Evolutionary conservation across 768 basidiomycete species (phyloP).

Genomic region (Tulasnella sp.): DNA sequence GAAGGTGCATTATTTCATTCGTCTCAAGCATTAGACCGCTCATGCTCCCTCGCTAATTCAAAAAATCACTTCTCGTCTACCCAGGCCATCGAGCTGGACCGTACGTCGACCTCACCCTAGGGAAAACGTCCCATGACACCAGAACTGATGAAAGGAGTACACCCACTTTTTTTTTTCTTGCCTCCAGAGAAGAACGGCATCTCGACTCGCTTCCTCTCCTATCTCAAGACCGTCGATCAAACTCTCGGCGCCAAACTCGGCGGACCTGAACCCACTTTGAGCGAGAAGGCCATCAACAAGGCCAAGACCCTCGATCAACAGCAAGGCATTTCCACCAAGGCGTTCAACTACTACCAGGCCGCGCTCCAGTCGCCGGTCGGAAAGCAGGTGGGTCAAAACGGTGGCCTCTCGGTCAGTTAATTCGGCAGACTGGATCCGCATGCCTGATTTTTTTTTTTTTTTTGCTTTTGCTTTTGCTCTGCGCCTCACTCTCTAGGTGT

Average conservation of each 20-base stretch:
- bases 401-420: too few species aligned
- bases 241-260: slow-evolving; percentile 56
- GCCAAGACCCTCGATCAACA: slow-evolving; percentile 71
- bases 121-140: too few species aligned
- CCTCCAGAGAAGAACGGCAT: slow-evolving; percentile 69
- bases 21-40: neutral
- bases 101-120: neutral
- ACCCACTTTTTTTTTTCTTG: slow-evolving; percentile 11
- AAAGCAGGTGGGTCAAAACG: slow-evolving; percentile 53
- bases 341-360: slow-evolving; percentile 62
- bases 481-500: slow-evolving; percentile 7
- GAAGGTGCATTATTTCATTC: slow-evolving; percentile 23
- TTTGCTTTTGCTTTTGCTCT: too few species aligned
- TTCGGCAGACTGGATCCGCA: too few species aligned
- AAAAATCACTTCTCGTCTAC: neutral
- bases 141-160: slow-evolving; percentile 28
- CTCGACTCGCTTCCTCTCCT: slow-evolving; percentile 69
- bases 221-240: slow-evolving; percentile 61
- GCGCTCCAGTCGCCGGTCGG: slow-evolving; percentile 69
- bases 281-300: slow-evolving; percentile 56
- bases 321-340: slow-evolving; percentile 59
- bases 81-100: slow-evolving; percentile 68
- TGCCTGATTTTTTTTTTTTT: too few species aligned
- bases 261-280: slow-evolving; percentile 73
- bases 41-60: too few species aligned